Evolutionary conservation across 2,329 filamentous ascomycete genomes (phyloP), one percentile per base, ranked within the genome.

Genomic region (Aspergillus costaricaensis): DNA sequence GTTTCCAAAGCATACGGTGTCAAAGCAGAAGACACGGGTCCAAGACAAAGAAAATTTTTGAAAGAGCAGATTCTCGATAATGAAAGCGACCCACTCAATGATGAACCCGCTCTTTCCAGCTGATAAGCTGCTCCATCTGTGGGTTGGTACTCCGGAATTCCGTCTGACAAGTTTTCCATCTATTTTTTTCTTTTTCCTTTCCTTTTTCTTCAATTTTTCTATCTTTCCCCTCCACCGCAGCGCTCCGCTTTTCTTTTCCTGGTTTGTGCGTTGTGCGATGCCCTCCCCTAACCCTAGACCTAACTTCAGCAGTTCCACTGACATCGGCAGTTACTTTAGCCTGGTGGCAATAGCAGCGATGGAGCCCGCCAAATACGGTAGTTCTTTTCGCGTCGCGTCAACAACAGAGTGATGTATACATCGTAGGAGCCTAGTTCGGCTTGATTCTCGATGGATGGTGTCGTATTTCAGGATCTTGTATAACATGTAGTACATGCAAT

Each of bases 241-340:
- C 21, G 8, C 36, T 25, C 44, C 44, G 23, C 44, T 49, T 54
- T 54, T 43, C 51, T 43, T 54, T 43, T 27, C 32, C 25, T 51
- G 10, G 19, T 19, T 54, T 54, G 19, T 54, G 36, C 32, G n/a
- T 52, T 52, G 19, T 54, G 51, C 51, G 51, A 17, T 39, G 51
- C 23, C 36, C 32, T 52, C 3, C 27, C 27, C 50, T 52, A 39
- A 21, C 23, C 27, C 47, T 50, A 27, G 47, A 50, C 47, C 47
- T 52, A 52, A 32, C 10, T 44, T 14, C 19, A 21, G 19, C 19
- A 12, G 41, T 44, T 23, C 41, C 41, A 43, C 39, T 44, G 41
- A 44, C 41, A 44, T 44, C 41, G 41, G 41, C 41, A 44, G 41
- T 44, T 44, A 44, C 21, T 43, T 43, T 44, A 44, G 41, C 41